A percentile compares a stretch with the other conserved stretches of the same genome.
Evolutionary conservation across 2,329 filamentous ascomycete genomes (phyloP).

Genomic region (Pseudocercospora cruenta): DNA sequence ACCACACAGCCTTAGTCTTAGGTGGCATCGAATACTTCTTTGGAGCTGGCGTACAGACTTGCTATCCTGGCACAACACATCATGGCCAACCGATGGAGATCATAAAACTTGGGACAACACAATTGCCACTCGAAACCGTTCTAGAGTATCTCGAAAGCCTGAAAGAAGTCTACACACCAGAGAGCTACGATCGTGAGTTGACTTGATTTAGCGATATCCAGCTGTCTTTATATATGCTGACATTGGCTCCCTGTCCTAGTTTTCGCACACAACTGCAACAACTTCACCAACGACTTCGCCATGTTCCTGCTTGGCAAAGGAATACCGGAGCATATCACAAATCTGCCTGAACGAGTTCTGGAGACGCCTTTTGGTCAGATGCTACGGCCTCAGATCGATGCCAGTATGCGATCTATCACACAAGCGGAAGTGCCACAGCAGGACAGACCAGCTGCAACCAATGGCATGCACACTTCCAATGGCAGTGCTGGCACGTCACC

Average conservation of each 20-base stretch:
- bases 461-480: slow-evolving; percentile 9
- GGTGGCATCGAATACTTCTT: slow-evolving; percentile 88
- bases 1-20: slow-evolving; percentile 89
- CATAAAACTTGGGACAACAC: slow-evolving; percentile 73
- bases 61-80: slow-evolving; percentile 79
- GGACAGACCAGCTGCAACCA: slow-evolving; percentile 26
- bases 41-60: slow-evolving; percentile 82
- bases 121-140: slow-evolving; percentile 78
- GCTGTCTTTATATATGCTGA: background rate
- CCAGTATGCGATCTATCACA: slow-evolving; percentile 64
- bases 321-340: slow-evolving; percentile 84
- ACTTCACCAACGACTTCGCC: slow-evolving; percentile 90
- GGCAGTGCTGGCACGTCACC: slow-evolving; percentile 49
- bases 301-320: slow-evolving; percentile 87
- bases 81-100: slow-evolving; percentile 81
- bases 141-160: slow-evolving; percentile 86
- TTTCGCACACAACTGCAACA: slow-evolving; percentile 60
- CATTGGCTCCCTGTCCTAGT: background rate
- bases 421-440: slow-evolving; percentile 57
- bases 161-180: slow-evolving; percentile 75
- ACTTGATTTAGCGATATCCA: background rate
- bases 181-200: slow-evolving; percentile 68
- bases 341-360: slow-evolving; percentile 81
- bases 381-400: slow-evolving; percentile 75
- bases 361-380: slow-evolving; percentile 86